phyloP scores from a whole-genome alignment of 2,329 filamentous ascomycete species.

The Ascochyta koolunga region DNA sequence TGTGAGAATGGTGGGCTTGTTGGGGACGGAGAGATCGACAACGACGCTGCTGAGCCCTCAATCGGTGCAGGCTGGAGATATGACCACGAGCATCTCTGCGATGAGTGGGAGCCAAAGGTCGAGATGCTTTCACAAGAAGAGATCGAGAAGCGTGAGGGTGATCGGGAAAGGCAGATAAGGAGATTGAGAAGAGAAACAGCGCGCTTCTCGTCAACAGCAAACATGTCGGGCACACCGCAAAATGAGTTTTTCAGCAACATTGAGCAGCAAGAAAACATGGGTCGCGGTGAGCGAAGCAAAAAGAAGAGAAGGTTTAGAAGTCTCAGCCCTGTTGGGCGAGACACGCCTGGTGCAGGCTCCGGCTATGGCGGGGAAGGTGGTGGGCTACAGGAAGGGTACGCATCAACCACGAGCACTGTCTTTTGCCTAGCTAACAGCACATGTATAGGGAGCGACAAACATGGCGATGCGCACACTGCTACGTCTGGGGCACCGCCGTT shows the following conservation, averaged over 20 bases:
- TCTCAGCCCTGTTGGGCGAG: conserved; percentile 79
- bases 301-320: conserved; percentile 94
- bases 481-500: conserved; percentile 84
- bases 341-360: conserved; percentile 75
- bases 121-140: conserved; percentile 84
- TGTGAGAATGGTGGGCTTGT: conserved; percentile 90
- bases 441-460: conserved; percentile 69
- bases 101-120: conserved; percentile 59
- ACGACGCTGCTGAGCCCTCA: conserved; percentile 76
- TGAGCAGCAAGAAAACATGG: conserved; percentile 75
- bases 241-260: conserved; percentile 66
- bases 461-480: conserved; percentile 90
- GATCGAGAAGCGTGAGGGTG: conserved; percentile 95
- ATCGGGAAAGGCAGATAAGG: conserved; percentile 88
- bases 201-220: conserved; percentile 84
- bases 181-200: conserved; percentile 89
- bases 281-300: conserved; percentile 89
- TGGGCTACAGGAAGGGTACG: conserved; percentile 55
- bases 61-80: conserved; percentile 95
- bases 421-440: conserved; percentile 18
- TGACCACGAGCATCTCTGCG: conserved; percentile 83
- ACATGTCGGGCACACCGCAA: conserved; percentile 74
- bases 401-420: conserved; percentile 11
- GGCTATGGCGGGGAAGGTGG: conserved; percentile 73
- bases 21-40: conserved; percentile 77